phyloP scores from a whole-genome alignment of 768 basidiomycete genomes.

The Panellus pusillus region DNA sequence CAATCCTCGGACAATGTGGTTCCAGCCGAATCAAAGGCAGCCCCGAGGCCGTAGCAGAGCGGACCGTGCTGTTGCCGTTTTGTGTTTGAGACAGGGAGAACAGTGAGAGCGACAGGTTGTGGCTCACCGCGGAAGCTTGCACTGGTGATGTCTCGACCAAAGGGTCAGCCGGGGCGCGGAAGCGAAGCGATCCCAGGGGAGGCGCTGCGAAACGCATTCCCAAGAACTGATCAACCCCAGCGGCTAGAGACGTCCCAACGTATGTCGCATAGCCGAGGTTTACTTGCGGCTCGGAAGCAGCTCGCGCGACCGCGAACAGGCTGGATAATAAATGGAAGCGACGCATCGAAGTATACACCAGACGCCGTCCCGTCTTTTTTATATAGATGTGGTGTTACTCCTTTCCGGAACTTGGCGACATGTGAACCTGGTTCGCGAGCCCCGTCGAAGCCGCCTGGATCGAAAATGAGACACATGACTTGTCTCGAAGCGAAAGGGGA shows the following conservation, averaged over 20 bases:
- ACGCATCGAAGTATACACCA: background rate
- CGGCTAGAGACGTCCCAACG: slow-evolving; percentile 6
- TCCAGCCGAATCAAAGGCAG: slow-evolving; percentile 9
- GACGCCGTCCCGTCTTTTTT: slow-evolving; percentile 4
- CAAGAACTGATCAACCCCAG: slow-evolving; percentile 11
- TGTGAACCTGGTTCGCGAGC: slow-evolving; percentile 5
- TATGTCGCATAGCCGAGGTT: slow-evolving; percentile 13
- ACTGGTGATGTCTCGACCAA: slow-evolving; percentile 9
- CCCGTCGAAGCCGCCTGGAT: background rate
- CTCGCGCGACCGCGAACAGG: background rate
- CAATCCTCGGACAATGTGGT: slow-evolving; percentile 11
- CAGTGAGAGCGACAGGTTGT: background rate
- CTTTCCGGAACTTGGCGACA: background rate
- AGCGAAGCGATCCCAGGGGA: slow-evolving; percentile 9
- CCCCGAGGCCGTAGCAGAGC: slow-evolving; percentile 10
- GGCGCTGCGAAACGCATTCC: slow-evolving; percentile 15
- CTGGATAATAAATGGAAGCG: slow-evolving; percentile 3
- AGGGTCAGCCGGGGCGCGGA: slow-evolving; percentile 9
- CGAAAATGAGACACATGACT: too few relatives aligned
- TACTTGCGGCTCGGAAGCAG: slow-evolving; percentile 6
- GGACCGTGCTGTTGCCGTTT: slow-evolving; percentile 12
- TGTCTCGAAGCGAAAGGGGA: too few relatives aligned
- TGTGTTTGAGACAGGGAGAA: background rate
- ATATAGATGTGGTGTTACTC: background rate
- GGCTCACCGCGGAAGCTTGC: slow-evolving; percentile 8